A percentile compares a stretch with the other conserved stretches of the same genome.
Conservation (phyloP, 2,329 filamentous ascomycete genomes). For the Myriosclerotinia curreyana region DNA sequence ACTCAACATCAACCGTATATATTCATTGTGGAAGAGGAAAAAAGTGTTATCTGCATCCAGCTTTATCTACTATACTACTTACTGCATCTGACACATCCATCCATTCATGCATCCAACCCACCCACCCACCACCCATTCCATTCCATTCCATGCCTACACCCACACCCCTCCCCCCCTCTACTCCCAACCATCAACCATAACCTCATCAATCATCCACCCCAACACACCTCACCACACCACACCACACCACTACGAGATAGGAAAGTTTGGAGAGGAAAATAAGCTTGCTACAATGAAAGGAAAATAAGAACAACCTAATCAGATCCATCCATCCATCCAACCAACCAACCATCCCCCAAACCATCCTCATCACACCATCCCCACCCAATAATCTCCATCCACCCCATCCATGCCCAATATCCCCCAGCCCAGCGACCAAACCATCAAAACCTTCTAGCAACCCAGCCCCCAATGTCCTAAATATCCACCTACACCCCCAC, state of each 20-base stretch:
- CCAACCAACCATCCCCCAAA: neutral
- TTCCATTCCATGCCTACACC: neutral
- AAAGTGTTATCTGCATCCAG: no score
- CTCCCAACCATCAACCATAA: neutral
- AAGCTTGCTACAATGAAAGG: constrained; percentile 22
- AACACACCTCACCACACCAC: neutral
- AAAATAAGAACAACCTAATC: constrained; percentile 18
- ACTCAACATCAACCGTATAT: no score
- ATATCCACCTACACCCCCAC: constrained; percentile 15
- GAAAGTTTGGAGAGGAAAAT: constrained; percentile 11
- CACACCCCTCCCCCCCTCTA: neutral
- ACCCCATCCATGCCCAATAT: constrained; percentile 18
- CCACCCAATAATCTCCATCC: constrained; percentile 9
- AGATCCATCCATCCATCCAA: neutral
- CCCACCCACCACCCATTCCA: no score
- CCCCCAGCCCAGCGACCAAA: constrained; percentile 13
- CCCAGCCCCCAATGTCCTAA: constrained; percentile 18
- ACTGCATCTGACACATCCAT: no score
- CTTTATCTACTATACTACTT: no score
- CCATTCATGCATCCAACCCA: neutral
- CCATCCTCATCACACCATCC: constrained; percentile 10
- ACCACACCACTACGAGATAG: neutral
- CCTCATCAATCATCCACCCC: neutral
- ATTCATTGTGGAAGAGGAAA: no score
- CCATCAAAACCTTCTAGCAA: constrained; percentile 19